phyloP scores from a whole-genome alignment of 1,284 basidiomycete genomes.

The Rhodotorula sp. region DNA sequence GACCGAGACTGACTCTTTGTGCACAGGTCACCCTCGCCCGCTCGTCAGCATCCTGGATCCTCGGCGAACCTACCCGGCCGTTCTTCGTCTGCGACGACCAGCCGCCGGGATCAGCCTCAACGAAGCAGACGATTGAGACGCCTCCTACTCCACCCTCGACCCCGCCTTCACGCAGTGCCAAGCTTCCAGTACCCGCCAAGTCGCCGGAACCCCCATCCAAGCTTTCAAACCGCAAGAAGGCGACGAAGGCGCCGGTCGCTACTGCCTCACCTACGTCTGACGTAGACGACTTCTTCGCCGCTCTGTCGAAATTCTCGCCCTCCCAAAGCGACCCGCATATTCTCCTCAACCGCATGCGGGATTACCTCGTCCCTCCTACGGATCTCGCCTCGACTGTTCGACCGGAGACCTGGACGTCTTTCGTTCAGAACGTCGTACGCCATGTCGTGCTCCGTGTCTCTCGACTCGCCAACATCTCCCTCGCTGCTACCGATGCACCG shows the following conservation, averaged over 20 bases:
- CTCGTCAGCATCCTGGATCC: conserved; percentile 31
- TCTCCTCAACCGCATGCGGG: conserved; percentile 15
- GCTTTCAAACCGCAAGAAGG: background rate
- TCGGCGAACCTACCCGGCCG: conserved; percentile 9
- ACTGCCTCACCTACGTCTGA: background rate
- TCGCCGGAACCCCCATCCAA: conserved; percentile 10
- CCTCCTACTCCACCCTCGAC: conserved; percentile 30
- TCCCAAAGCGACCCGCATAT: background rate
- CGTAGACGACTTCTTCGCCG: conserved; percentile 3
- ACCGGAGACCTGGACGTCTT: conserved; percentile 5
- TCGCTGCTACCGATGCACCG: background rate
- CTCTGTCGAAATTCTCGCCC: background rate
- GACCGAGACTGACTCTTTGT: background rate
- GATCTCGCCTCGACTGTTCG: conserved; percentile 11
- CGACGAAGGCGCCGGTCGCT: background rate
- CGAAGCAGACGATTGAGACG: background rate
- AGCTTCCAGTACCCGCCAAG: conserved; percentile 14
- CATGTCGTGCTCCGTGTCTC: conserved; percentile 31
- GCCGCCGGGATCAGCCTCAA: background rate
- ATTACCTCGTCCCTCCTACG: conserved; percentile 15
- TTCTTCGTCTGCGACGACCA: conserved; percentile 20
- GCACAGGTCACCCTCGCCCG: conserved; percentile 24
- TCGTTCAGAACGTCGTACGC: conserved; percentile 25
- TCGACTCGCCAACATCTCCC: conserved; percentile 21
- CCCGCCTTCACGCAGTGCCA: conserved; percentile 1